Base-by-base conservation (phyloP, 169 alveolate species). In the Babesia bovis region DNA sequence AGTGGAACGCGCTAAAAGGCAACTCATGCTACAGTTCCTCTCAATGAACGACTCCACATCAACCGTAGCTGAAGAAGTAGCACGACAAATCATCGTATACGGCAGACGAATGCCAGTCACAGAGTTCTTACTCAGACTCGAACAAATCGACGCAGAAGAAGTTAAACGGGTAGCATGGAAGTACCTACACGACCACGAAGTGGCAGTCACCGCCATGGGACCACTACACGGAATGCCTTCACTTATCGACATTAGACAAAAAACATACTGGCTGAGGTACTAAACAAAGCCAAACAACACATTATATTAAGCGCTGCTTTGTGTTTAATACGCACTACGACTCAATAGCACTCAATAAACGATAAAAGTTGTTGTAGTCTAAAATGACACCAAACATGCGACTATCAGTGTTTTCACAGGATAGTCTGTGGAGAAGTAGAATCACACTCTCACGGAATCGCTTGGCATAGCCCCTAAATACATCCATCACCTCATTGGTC, bases 161-260 rank as follows among this genome's bases (percentile, higher is more conserved):
- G 87, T 90, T 26, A 90, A 90, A 56, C 51, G 95, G 41, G 94
- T 90, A 26, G 95, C 95, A 19, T 90, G 95, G 95, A 90, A 90
- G 60, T 88, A 88, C 67, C 77, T 90, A 44, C 95, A 90, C 63
- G 95, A 90, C 73, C 57, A 66, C 30, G 93, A 89, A 60, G 71
- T 89, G 56, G 92, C 94, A 0, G 88, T 89, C 47, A 89, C 92
- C 13, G 94, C 92, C 0, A 77, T 89, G 56, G 94, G 94, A 2
- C 91, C 94, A 6, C 56, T 85, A 25, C 94, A 89, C 58, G 94
- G 94, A 40, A 75, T 89, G 87, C 94, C 91, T 4, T 84, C 89
- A 32, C 77, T 85, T 66, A 23, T 58, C 21, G 94, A 89, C 44
- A 49, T 89, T 41, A 41, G 94, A 53, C 92, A 86, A 58, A 85